Conservation (phyloP, 2,329 filamentous ascomycete species). For the Fusarium napiforme region DNA sequence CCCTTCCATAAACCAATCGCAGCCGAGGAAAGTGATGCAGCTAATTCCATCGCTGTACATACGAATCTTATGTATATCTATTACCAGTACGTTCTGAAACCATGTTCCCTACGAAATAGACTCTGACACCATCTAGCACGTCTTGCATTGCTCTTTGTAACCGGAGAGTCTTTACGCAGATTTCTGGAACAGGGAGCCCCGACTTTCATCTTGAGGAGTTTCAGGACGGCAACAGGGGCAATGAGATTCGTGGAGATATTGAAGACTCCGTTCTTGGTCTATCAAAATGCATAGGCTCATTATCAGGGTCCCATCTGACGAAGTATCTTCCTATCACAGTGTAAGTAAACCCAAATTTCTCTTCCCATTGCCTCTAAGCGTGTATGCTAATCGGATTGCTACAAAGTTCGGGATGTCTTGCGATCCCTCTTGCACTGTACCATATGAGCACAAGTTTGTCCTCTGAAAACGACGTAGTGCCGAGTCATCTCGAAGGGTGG, state of each 20-base stretch:
- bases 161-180: background rate
- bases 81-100: background rate
- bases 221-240: accelerated
- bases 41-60: background rate
- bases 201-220: accelerated
- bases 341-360: background rate
- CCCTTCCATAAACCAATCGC: background rate
- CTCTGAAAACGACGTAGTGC: accelerated
- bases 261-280: background rate
- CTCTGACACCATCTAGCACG: background rate
- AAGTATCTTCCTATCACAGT: background rate
- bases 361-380: accelerated
- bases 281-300: background rate
- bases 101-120: accelerated
- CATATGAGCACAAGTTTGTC: background rate
- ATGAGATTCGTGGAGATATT: background rate
- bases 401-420: background rate
- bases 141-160: background rate
- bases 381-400: background rate
- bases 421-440: background rate
- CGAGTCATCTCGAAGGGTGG: background rate
- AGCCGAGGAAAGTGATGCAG: accelerated
- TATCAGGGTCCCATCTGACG: background rate
- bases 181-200: background rate
- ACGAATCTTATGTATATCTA: background rate